These are phyloP conservation scores for Tripterygium wilfordii DNA, from an alignment of 177 flowering plant species.

Conservation along the genomic window DNA sequence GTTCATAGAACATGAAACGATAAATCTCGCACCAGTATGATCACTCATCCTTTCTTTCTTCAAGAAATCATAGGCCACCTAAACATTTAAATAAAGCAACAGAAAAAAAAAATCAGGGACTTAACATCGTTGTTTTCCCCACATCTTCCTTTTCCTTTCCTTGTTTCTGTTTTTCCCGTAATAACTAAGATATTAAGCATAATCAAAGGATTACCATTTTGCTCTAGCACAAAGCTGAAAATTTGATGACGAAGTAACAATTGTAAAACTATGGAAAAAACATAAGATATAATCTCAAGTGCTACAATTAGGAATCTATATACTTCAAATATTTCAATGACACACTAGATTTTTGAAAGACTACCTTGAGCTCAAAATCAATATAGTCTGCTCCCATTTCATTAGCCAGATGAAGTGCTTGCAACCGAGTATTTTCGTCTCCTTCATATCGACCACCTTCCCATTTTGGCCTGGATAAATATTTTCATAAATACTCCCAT, in stretches of 20 bases:
- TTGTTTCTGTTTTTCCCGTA: no score
- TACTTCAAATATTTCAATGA: no score
- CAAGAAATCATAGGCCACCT: constrained; percentile 37
- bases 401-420: constrained; percentile 48
- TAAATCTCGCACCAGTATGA: constrained; percentile 20
- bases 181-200: no score
- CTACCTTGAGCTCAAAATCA: constrained; percentile 33
- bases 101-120: no score
- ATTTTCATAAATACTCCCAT: background rate
- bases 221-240: no score
- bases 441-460: constrained; percentile 64
- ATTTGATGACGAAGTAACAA: no score
- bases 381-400: constrained; percentile 64
- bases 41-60: constrained; percentile 5
- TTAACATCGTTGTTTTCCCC: no score
- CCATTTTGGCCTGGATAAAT: constrained; percentile 42
- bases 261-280: no score
- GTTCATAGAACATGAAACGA: constrained; percentile 39
- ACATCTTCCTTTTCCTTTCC: no score
- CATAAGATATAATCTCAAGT: no score
- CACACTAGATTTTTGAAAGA: background rate
- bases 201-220: no score
- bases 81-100: constrained; percentile 2
- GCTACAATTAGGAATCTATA: no score
- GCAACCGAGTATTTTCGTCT: constrained; percentile 35